phyloP scores from a whole-genome alignment of 2,329 filamentous ascomycete species.

The Aspergillus tamarii region DNA sequence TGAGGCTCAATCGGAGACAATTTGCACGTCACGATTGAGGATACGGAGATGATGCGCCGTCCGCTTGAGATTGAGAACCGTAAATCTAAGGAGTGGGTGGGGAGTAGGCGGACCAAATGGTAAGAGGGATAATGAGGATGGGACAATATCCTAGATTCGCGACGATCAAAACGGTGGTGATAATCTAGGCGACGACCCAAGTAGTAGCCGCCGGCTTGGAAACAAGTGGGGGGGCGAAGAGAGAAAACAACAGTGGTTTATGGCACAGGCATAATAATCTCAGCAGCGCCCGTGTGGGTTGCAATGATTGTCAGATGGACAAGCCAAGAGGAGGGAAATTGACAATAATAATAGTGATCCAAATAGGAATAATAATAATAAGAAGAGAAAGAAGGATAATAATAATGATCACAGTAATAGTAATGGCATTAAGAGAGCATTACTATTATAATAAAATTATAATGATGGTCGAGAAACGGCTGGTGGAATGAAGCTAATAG shows the following conservation, averaged over 20 bases:
- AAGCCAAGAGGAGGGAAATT: constrained; percentile 4
- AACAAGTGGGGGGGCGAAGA: constrained; percentile 1
- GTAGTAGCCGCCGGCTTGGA: neutral
- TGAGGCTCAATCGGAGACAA: constrained; percentile 27
- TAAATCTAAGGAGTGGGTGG: neutral
- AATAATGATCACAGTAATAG: neutral
- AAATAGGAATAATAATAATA: constrained; percentile 1
- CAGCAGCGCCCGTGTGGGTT: neutral
- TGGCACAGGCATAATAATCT: constrained; percentile 4
- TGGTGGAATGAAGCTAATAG: neutral
- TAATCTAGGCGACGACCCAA: neutral
- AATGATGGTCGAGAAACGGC: neutral
- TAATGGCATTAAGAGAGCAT: neutral
- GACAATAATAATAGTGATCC: neutral
- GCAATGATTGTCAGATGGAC: neutral
- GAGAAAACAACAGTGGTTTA: constrained; percentile 2
- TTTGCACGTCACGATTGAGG: constrained; percentile 18
- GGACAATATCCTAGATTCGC: neutral
- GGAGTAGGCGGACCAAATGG: neutral
- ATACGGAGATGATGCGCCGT: constrained; percentile 7
- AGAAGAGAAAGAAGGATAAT: neutral
- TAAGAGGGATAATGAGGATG: neutral
- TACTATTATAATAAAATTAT: constrained; percentile 1
- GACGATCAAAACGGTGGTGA: constrained; percentile 5
- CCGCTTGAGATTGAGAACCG: constrained; percentile 9